phyloP scores from a whole-genome alignment of 352 stramenopile species.

The Globisporangium emineosum region DNA sequence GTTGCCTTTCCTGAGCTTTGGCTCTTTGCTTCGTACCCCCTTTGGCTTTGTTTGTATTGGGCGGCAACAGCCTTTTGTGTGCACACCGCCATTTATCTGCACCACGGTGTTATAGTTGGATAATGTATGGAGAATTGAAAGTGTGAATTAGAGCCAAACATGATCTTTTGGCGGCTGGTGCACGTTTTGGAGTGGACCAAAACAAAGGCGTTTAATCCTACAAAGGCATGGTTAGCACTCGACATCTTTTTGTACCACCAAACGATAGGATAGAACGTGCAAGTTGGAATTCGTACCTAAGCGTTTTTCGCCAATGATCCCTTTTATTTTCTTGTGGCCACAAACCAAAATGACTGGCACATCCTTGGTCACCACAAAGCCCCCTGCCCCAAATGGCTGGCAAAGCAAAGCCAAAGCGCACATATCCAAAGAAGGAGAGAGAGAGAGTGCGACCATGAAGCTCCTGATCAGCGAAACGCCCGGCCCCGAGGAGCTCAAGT shows the following conservation, averaged over 20 bases:
- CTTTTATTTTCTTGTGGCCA: conserved; percentile 6
- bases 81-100: neutral
- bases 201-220: too few species aligned
- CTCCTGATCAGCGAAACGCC: conserved; percentile 62
- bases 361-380: too few species aligned
- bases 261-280: too few species aligned
- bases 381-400: too few species aligned
- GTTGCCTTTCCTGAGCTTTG: neutral
- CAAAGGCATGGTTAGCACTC: too few species aligned
- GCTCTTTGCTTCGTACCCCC: neutral
- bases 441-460: conserved; percentile 35
- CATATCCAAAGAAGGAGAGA: conserved; percentile 8
- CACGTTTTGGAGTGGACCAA: too few species aligned
- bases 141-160: too few species aligned
- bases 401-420: too few species aligned
- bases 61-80: neutral
- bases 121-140: neutral
- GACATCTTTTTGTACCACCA: too few species aligned
- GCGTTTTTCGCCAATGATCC: neutral
- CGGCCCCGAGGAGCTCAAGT: conserved; percentile 79
- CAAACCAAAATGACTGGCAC: conserved; percentile 4
- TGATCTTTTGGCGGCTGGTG: too few species aligned
- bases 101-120: neutral
- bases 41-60: neutral
- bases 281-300: neutral